A percentile compares a stretch with the other conserved stretches of the same genome.
Conservation (phyloP, 176 grass and related monocot genomes). For the Rhipidocladum racemiflorum region DNA sequence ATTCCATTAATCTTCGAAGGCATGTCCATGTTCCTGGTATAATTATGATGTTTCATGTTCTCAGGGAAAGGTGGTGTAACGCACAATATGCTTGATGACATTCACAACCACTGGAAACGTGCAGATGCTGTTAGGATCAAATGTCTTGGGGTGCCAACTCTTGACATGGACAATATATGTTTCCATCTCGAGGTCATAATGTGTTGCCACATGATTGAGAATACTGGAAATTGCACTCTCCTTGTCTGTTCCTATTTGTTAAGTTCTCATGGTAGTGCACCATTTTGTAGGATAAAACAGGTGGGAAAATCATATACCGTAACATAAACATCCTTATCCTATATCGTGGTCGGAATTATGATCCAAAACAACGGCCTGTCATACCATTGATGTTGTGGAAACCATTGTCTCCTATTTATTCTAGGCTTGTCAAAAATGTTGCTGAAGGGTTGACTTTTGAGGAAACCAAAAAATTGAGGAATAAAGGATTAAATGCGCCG, state of each 20-base stretch:
- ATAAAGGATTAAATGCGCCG: conserved; percentile 47
- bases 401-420: conserved; percentile 67
- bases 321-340: conserved; percentile 57
- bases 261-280: conserved; percentile 23
- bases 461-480: conserved; percentile 71
- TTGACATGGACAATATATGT: conserved; percentile 71
- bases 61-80: conserved; percentile 67
- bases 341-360: conserved; percentile 62
- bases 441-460: conserved; percentile 51
- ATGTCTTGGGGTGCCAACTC: conserved; percentile 70
- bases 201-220: conserved; percentile 14
- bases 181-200: conserved; percentile 73
- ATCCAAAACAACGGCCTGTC: conserved; percentile 36
- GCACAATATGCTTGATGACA: conserved; percentile 80
- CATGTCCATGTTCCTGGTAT: background rate
- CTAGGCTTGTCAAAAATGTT: conserved; percentile 58
- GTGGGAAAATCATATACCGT: conserved; percentile 57
- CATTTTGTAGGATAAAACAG: conserved; percentile 64
- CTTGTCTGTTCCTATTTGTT: background rate
- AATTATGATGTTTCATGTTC: conserved; percentile 1
- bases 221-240: background rate
- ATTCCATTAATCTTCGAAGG: background rate
- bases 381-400: conserved; percentile 80
- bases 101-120: conserved; percentile 74
- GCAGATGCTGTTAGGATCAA: conserved; percentile 76